phyloP scores from a whole-genome alignment of 192 early-diverging fungal species.

The Dimargaris cristalligena region DNA sequence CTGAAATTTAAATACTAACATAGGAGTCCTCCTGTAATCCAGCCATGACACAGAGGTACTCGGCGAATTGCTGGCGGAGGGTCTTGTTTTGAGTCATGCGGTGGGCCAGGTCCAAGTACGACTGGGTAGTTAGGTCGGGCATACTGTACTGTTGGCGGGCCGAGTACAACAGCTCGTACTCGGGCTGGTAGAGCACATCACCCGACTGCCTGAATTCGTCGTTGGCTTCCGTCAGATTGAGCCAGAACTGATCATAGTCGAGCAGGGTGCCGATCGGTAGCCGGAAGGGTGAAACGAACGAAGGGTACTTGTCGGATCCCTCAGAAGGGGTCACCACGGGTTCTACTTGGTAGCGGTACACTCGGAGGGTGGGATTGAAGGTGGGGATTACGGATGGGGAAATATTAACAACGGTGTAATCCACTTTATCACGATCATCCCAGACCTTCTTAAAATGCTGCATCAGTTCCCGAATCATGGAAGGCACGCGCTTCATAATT shows the following conservation, averaged over 20 bases:
- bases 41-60: slow-evolving; percentile 7
- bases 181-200: neutral
- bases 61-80: slow-evolving; percentile 1
- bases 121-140: slow-evolving; percentile 7
- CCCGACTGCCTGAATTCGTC: neutral
- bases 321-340: neutral
- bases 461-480: slow-evolving; percentile 13
- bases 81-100: slow-evolving; percentile 6
- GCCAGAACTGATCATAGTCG: slow-evolving; percentile 29
- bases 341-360: slow-evolving; percentile 26
- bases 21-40: neutral
- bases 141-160: slow-evolving; percentile 6
- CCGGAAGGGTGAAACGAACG: neutral
- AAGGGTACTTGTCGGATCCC: neutral
- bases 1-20: no score
- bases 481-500: neutral
- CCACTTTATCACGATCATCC: slow-evolving; percentile 10
- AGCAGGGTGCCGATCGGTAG: slow-evolving; percentile 19
- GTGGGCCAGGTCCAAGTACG: slow-evolving; percentile 2
- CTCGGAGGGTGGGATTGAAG: slow-evolving; percentile 42
- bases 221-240: slow-evolving; percentile 20
- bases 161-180: slow-evolving; percentile 1
- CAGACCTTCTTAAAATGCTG: slow-evolving; percentile 17
- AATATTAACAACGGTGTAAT: slow-evolving; percentile 28
- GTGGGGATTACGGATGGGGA: slow-evolving; percentile 48